Percentiles rank a stretch among this genome's conserved stretches.
These are phyloP conservation scores for Artemisia tridentata DNA, from an alignment of 129 eudicot species.

Conservation along the genomic window DNA sequence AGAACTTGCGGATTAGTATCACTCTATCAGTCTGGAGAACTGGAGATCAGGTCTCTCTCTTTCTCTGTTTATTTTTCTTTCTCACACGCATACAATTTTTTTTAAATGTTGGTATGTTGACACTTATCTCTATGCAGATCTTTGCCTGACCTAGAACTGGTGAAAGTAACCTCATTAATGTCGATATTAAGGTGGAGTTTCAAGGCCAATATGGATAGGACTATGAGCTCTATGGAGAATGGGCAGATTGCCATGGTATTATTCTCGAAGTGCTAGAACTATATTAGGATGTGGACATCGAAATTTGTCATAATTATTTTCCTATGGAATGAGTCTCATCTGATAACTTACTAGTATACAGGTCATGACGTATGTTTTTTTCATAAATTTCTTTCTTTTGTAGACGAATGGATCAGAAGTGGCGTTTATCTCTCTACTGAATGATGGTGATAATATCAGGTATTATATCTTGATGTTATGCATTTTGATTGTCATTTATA, in stretches of 20 bases:
- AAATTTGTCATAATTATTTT: neutral
- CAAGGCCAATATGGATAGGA: constrained; percentile 76
- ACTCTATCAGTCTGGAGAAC: constrained; percentile 69
- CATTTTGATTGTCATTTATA: neutral
- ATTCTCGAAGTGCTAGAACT: constrained; percentile 14
- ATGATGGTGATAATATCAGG: constrained; percentile 55
- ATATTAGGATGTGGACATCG: neutral
- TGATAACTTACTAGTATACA: neutral
- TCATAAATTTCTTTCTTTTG: neutral
- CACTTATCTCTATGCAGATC: constrained; percentile 54
- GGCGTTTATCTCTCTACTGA: constrained; percentile 65
- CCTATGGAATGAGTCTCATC: neutral
- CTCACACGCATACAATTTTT: neutral
- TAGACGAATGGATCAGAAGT: constrained; percentile 79
- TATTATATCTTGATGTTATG: constrained; percentile 16
- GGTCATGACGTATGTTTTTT: constrained; percentile 3
- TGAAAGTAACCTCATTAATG: constrained; percentile 56
- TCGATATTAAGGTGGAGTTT: constrained; percentile 77
- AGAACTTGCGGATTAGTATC: constrained; percentile 51
- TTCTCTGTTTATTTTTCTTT: constrained; percentile 10
- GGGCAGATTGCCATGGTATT: constrained; percentile 75
- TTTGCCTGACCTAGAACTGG: constrained; percentile 70
- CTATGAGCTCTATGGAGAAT: constrained; percentile 57
- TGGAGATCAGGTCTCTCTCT: constrained; percentile 79
- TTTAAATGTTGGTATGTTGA: constrained; percentile 3